Percentiles rank a stretch among this genome's conserved stretches.
These are phyloP conservation scores for Triticum timopheevii DNA, from an alignment of 176 grass and related monocot species.

Conservation along the genomic window DNA sequence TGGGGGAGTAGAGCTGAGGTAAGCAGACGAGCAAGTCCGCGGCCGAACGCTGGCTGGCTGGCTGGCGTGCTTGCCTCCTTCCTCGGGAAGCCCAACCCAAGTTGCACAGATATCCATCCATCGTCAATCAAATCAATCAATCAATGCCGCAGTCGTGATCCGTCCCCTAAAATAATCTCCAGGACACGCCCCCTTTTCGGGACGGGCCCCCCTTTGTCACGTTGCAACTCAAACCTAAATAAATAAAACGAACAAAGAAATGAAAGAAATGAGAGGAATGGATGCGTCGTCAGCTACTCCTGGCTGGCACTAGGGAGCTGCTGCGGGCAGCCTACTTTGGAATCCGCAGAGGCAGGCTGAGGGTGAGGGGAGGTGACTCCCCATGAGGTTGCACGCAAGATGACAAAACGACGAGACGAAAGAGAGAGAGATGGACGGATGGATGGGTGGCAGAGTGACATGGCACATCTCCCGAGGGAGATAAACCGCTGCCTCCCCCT, in stretches of 20 bases:
- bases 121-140: constrained; percentile 23
- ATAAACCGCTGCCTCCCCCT: constrained; percentile 36
- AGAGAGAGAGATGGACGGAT: background rate
- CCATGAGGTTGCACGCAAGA: background rate
- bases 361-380: background rate
- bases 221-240: background rate
- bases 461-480: constrained; percentile 48
- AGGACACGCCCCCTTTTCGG: constrained; percentile 2
- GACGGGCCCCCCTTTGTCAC: background rate
- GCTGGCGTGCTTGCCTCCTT: no score
- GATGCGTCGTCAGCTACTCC: background rate
- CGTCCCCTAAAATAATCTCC: constrained; percentile 17
- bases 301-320: background rate
- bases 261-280: no score
- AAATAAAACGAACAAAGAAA: background rate
- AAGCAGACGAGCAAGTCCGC: background rate
- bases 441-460: background rate
- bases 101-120: constrained; percentile 34
- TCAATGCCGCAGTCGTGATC: background rate
- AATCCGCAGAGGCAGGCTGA: background rate
- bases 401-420: background rate
- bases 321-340: background rate
- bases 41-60: background rate
- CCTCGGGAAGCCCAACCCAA: constrained; percentile 23
- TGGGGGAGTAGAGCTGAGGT: background rate